Evolutionary conservation across 2,329 filamentous ascomycete species (phyloP).

Genomic region (Colletotrichum trifolii): DNA sequence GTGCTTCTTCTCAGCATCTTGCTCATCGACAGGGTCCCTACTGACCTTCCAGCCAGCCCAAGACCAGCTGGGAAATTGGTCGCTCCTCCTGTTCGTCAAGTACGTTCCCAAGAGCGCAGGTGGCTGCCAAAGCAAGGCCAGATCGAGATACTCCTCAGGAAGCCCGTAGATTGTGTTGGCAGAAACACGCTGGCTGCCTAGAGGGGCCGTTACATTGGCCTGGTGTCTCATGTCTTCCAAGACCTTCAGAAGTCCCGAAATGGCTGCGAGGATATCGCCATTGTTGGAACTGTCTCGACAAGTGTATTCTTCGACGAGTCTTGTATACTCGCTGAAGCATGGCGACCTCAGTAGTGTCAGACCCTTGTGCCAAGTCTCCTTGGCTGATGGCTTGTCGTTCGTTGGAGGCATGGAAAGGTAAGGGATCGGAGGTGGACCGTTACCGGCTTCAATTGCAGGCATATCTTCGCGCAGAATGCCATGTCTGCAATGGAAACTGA

Average conservation of each 20-base stretch:
- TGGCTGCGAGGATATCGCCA: background rate
- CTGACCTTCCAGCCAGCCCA: background rate
- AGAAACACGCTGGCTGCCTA: background rate
- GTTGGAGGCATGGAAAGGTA: background rate
- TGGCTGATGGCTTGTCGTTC: background rate
- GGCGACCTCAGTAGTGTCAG: background rate
- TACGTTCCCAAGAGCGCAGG: background rate
- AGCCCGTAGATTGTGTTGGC: background rate
- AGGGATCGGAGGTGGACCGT: background rate
- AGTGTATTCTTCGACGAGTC: background rate
- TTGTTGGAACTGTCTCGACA: background rate
- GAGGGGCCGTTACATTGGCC: background rate
- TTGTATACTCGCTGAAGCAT: background rate
- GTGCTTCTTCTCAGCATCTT: background rate
- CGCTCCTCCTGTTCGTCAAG: rapidly evolving
- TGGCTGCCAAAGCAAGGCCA: background rate
- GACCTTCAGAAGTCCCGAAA: background rate
- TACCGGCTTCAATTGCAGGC: background rate
- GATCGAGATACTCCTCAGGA: background rate
- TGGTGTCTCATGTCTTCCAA: background rate
- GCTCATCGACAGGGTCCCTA: background rate
- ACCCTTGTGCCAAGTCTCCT: background rate
- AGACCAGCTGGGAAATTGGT: background rate
- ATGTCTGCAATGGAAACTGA: background rate
- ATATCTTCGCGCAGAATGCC: background rate